Conservation (phyloP, 2,329 filamentous ascomycete genomes). For the Basipetospora chlamydospora region DNA sequence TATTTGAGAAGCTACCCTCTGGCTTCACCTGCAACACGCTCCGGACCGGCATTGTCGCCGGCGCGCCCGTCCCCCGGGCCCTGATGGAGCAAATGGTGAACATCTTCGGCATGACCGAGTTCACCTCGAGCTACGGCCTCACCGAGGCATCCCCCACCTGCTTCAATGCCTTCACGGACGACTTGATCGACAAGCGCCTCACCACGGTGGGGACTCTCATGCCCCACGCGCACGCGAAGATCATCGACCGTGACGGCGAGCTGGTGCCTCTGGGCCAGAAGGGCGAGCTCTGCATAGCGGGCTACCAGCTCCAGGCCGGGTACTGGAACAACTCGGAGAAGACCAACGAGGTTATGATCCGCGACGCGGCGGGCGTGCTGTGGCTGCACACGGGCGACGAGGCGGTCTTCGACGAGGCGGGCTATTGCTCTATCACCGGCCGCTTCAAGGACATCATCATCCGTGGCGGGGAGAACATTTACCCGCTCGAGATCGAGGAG, state of each 20-base stretch:
- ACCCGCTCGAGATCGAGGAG: constrained; percentile 64
- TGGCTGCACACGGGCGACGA: constrained; percentile 59
- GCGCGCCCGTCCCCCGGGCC: constrained; percentile 59
- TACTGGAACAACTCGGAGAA: constrained; percentile 61
- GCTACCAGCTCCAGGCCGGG: constrained; percentile 58
- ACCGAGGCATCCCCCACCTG: constrained; percentile 70
- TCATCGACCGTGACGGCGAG: constrained; percentile 52
- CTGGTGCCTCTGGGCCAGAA: constrained; percentile 52
- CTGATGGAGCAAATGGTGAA: constrained; percentile 60
- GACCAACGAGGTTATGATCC: constrained; percentile 46
- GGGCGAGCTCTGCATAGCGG: constrained; percentile 65
- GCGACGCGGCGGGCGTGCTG: constrained; percentile 35
- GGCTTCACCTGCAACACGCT: constrained; percentile 35
- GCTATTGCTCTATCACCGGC: constrained; percentile 60
- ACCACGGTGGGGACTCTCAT: constrained; percentile 63
- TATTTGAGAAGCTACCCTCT: constrained; percentile 30
- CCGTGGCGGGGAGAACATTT: constrained; percentile 58
- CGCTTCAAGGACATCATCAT: constrained; percentile 73
- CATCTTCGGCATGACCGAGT: constrained; percentile 61
- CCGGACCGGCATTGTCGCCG: constrained; percentile 66
- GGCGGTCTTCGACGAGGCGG: constrained; percentile 50
- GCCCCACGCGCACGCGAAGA: constrained; percentile 64
- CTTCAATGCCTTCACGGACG: constrained; percentile 66
- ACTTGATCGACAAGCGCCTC: constrained; percentile 50
- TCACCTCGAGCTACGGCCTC: constrained; percentile 55